phyloP scores from a whole-genome alignment of 495 filamentous ascomycete species.

The Penicillium arizonense region DNA sequence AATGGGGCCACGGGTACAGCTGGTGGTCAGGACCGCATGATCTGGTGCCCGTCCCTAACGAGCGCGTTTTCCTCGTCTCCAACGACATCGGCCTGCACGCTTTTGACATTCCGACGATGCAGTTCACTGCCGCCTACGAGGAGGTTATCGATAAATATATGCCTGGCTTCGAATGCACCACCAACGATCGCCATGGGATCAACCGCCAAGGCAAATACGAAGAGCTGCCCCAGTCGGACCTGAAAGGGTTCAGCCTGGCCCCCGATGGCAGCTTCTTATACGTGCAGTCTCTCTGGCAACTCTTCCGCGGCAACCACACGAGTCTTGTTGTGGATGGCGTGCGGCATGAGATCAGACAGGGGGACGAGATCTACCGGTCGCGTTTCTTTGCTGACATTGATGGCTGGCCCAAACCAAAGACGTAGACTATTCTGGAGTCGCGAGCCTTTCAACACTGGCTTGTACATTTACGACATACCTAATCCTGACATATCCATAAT shows the following conservation, averaged over 20 bases:
- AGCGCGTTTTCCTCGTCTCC: conserved; percentile 27
- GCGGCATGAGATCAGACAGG: conserved; percentile 18
- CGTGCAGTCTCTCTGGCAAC: conserved; percentile 25
- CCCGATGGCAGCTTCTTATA: conserved; percentile 27
- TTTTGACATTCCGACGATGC: conserved; percentile 21
- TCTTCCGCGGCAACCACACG: conserved; percentile 23
- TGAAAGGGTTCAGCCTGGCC: conserved; percentile 29
- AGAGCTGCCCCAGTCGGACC: conserved; percentile 25
- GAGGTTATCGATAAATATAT: conserved; percentile 22
- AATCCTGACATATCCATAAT: no score
- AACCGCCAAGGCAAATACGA: conserved; percentile 18
- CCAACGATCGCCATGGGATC: conserved; percentile 22
- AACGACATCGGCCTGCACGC: conserved; percentile 23
- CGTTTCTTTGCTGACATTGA: conserved; percentile 29
- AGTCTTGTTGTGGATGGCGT: conserved; percentile 23
- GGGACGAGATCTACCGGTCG: conserved; percentile 32
- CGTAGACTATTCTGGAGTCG: background rate
- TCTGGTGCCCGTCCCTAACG: conserved; percentile 27
- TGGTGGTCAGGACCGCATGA: conserved; percentile 32
- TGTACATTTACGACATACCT: no score
- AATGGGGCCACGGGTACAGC: conserved; percentile 26
- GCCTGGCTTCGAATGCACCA: conserved; percentile 27
- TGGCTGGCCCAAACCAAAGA: conserved; percentile 29
- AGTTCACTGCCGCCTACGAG: conserved; percentile 11
- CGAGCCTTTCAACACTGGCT: no score